Percentiles rank a stretch among this genome's conserved stretches.
Evolutionary conservation across 345 rosid species (phyloP).

Genomic region (Salix exigua): DNA sequence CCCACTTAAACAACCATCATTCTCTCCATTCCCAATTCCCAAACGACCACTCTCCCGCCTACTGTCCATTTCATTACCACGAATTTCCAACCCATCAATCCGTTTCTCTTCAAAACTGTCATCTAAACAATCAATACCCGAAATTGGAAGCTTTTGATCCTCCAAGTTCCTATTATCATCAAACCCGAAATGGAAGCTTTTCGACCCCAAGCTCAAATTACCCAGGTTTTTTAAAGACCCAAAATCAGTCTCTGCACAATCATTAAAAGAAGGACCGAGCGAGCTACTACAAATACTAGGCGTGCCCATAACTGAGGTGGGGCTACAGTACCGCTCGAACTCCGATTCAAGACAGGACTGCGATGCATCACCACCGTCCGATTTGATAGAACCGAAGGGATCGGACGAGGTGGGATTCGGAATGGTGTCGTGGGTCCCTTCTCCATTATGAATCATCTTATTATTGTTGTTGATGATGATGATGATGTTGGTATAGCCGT

Average conservation of each 20-base stretch:
- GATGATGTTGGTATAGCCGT: neutral
- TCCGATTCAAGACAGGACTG: constrained; percentile 84
- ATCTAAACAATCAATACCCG: constrained; percentile 15
- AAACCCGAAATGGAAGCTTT: neutral
- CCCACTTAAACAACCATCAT: constrained; percentile 15
- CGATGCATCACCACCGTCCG: constrained; percentile 34
- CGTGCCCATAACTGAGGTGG: constrained; percentile 75
- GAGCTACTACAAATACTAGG: constrained; percentile 63
- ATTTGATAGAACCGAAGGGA: constrained; percentile 34
- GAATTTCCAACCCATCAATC: neutral
- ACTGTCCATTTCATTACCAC: neutral
- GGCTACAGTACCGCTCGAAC: constrained; percentile 75
- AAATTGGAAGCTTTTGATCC: constrained; percentile 25
- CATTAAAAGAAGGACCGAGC: constrained; percentile 40
- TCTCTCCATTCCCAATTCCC: constrained; percentile 23
- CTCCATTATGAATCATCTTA: constrained; percentile 51
- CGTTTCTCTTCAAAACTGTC: constrained; percentile 17
- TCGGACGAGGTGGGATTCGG: constrained; percentile 41
- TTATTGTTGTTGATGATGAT: neutral
- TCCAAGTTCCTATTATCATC: constrained; percentile 15
- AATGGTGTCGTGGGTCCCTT: constrained; percentile 32
- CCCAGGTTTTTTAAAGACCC: constrained; percentile 54
- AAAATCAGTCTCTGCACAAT: constrained; percentile 57
- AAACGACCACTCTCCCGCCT: constrained; percentile 16
- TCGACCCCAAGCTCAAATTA: constrained; percentile 51